Conservation (phyloP, 2,329 filamentous ascomycete genomes). For the Paecilomyces variotii region DNA sequence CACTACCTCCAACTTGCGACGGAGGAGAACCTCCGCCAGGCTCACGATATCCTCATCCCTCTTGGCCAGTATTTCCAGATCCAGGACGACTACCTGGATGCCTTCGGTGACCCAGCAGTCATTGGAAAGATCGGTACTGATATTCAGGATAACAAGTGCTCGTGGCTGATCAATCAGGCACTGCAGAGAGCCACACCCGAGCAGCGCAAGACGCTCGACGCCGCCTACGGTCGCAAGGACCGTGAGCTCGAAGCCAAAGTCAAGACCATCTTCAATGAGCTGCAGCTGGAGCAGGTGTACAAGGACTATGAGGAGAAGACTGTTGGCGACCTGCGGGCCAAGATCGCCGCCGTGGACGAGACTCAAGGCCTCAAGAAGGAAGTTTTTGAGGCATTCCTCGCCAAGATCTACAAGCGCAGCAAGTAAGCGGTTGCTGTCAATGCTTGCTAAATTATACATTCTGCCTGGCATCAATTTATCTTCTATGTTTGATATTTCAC, state of each 20-base stretch:
- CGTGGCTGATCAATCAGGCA: constrained; percentile 95
- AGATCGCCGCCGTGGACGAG: constrained; percentile 78
- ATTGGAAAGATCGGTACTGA: constrained; percentile 99
- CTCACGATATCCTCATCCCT: constrained; percentile 86
- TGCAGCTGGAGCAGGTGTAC: constrained; percentile 77
- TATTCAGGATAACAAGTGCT: constrained; percentile 99
- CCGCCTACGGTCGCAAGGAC: constrained; percentile 93
- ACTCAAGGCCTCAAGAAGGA: constrained; percentile 79
- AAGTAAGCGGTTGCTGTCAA: constrained; percentile 52
- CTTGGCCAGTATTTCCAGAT: constrained; percentile 99
- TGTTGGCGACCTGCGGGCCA: constrained; percentile 65
- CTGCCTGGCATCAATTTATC: not conserved
- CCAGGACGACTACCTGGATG: constrained; percentile 98
- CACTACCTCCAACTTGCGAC: constrained; percentile 79
- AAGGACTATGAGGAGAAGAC: constrained; percentile 82
- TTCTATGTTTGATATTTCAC: not conserved
- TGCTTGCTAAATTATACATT: not conserved
- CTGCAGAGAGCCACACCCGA: constrained; percentile 70
- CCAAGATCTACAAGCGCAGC: constrained; percentile 97
- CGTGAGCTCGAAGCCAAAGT: constrained; percentile 70
- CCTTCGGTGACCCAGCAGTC: constrained; percentile 83
- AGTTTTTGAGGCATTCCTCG: constrained; percentile 81
- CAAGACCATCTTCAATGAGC: constrained; percentile 81
- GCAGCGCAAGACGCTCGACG: constrained; percentile 79
- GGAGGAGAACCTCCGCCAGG: constrained; percentile 78